These are phyloP conservation scores for Nemania sp. DNA, from an alignment of 2,329 filamentous ascomycete species.

Conservation along the genomic window DNA sequence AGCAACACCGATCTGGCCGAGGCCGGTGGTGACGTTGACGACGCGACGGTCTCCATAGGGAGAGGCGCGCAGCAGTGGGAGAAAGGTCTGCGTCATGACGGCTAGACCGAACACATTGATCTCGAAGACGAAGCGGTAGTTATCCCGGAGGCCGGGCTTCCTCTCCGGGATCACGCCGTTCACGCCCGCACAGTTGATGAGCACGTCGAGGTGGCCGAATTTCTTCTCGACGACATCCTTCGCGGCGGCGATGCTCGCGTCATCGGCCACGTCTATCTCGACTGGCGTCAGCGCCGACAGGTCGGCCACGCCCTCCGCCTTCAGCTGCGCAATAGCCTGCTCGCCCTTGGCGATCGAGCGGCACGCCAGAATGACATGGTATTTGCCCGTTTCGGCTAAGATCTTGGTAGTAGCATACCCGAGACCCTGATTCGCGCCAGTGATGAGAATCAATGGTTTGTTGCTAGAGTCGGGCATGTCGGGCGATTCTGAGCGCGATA, in stretches of 20 bases:
- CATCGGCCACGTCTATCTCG: background rate
- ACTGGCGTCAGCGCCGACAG: background rate
- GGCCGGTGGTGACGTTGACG: slow-evolving; percentile 11
- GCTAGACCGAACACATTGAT: slow-evolving; percentile 17
- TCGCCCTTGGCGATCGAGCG: background rate
- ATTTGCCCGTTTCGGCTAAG: background rate
- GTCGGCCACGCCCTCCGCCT: background rate
- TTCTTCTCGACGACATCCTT: background rate
- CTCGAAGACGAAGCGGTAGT: slow-evolving; percentile 7
- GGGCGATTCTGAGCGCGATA: too few relatives aligned
- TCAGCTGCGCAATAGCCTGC: background rate
- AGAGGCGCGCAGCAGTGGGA: slow-evolving; percentile 9
- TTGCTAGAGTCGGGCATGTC: too few relatives aligned
- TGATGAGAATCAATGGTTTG: background rate
- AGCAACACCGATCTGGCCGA: background rate
- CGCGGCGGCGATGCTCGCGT: background rate
- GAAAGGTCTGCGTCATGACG: slow-evolving; percentile 4
- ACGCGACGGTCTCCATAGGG: slow-evolving; percentile 8
- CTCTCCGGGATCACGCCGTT: too few relatives aligned
- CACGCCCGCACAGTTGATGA: slow-evolving; percentile 16
- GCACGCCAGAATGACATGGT: background rate
- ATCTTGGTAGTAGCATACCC: background rate
- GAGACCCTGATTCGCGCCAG: background rate
- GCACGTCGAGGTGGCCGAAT: slow-evolving; percentile 15
- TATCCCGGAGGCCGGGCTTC: background rate